A percentile compares a stretch with the other conserved stretches of the same genome.
phyloP scores from a whole-genome alignment of 2,329 filamentous ascomycete genomes.

The Fusarium bactridioides region DNA sequence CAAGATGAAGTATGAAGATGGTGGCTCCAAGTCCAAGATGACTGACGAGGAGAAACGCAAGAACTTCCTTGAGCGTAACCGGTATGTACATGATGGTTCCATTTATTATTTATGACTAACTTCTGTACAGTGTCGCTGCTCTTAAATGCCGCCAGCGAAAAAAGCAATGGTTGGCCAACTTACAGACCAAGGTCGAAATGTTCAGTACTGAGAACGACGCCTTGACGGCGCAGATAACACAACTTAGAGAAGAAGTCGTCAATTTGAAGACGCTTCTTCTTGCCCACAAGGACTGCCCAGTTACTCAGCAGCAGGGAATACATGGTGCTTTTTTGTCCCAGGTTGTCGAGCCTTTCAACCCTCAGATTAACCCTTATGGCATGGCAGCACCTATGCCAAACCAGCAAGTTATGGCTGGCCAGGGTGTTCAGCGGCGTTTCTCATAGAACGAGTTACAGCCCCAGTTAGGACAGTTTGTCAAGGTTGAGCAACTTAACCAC shows the following conservation, averaged over 20 bases:
- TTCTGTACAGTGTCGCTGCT: conserved; percentile 77
- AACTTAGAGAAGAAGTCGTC: conserved; percentile 90
- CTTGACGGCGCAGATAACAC: conserved; percentile 81
- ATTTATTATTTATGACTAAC: background rate
- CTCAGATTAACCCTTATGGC: conserved; percentile 67
- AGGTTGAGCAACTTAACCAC: conserved; percentile 8
- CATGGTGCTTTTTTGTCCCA: conserved; percentile 65
- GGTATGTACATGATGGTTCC: conserved; percentile 64
- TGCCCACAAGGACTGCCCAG: conserved; percentile 95
- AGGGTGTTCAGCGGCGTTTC: conserved; percentile 64
- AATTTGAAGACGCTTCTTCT: conserved; percentile 92
- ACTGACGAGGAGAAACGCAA: conserved; percentile 94
- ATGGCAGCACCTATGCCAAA: conserved; percentile 62
- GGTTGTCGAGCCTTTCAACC: conserved; percentile 61
- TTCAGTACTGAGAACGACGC: conserved; percentile 92
- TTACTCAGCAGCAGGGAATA: conserved; percentile 82
- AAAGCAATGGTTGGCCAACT: conserved; percentile 97
- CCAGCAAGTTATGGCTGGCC: conserved; percentile 64
- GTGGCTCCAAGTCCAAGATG: conserved; percentile 37
- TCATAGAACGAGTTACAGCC: conserved; percentile 53
- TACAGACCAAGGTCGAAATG: conserved; percentile 93
- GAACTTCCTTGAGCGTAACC: conserved; percentile 95
- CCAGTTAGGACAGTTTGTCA: background rate
- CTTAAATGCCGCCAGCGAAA: conserved; percentile 97
- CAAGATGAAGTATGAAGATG: conserved; percentile 37